phyloP scores from a whole-genome alignment of 148 eudicot species.

The Mesembryanthemum crystallinum region DNA sequence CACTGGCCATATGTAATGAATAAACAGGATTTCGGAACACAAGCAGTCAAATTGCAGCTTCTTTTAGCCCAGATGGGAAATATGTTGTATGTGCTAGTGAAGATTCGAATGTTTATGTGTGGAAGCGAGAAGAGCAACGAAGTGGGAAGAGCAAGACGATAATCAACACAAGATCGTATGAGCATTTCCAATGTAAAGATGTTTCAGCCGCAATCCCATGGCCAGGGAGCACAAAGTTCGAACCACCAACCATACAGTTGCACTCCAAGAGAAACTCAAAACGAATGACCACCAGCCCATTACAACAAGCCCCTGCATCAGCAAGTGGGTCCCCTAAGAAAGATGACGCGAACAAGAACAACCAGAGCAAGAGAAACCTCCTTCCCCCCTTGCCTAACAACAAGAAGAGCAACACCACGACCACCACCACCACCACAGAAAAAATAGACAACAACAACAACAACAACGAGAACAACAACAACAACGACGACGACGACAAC shows the following conservation, averaged over 20 bases:
- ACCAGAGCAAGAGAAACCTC: conserved; percentile 26
- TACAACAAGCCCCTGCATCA: conserved; percentile 23
- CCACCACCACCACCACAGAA: not conserved
- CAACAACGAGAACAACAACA: conserved; percentile 7
- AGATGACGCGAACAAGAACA: conserved; percentile 38
- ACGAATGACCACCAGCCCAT: conserved; percentile 17
- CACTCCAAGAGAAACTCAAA: conserved; percentile 59
- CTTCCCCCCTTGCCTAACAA: conserved; percentile 58
- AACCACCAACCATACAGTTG: conserved; percentile 59
- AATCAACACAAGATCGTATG: conserved; percentile 43
- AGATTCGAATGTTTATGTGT: conserved; percentile 79
- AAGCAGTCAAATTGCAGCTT: conserved; percentile 86
- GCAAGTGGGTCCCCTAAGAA: conserved; percentile 44
- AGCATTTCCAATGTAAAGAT: conserved; percentile 73
- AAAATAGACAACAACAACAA: not conserved
- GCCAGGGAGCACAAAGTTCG: conserved; percentile 62
- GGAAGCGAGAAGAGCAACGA: conserved; percentile 68
- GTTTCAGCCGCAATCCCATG: conserved; percentile 83
- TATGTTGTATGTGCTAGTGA: conserved; percentile 81
- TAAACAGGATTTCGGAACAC: conserved; percentile 75
- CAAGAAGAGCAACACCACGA: conserved; percentile 13
- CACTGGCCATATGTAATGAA: not conserved
- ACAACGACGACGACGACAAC: not conserved
- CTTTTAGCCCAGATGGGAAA: conserved; percentile 65
- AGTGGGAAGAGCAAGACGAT: conserved; percentile 42